Conservation (phyloP, 345 rosid species). For the Salix caprea region DNA sequence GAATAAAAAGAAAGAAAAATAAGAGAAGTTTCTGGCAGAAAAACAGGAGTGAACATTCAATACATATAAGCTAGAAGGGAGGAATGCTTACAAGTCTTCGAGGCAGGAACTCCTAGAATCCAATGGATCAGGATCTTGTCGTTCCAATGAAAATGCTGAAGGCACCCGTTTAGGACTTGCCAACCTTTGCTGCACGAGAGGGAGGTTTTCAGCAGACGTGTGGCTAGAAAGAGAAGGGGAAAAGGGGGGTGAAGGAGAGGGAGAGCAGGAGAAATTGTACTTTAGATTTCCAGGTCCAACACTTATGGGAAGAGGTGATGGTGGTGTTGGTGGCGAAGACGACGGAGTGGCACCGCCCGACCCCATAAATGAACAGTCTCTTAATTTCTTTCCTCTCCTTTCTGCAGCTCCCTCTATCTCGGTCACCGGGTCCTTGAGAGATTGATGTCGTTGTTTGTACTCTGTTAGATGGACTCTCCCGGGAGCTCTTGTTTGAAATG, state of each 20-base stretch:
- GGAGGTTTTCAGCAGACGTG: conserved; percentile 36
- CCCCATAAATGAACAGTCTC: not conserved
- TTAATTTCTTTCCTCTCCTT: not conserved
- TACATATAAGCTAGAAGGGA: no score
- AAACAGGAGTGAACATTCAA: not conserved
- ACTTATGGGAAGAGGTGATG: conserved; percentile 60
- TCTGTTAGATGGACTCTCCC: conserved; percentile 1
- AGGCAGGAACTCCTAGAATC: conserved; percentile 34
- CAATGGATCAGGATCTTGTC: conserved; percentile 1
- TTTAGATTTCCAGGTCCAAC: conserved; percentile 43
- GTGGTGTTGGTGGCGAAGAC: conserved; percentile 52
- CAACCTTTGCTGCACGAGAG: conserved; percentile 27
- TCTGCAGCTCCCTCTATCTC: no score
- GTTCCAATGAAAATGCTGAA: conserved; percentile 39
- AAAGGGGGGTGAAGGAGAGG: conserved; percentile 49
- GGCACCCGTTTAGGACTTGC: conserved; percentile 12
- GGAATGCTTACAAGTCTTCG: conserved; percentile 40
- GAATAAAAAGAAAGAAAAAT: not conserved
- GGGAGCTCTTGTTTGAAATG: conserved; percentile 17
- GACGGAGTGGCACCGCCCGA: conserved; percentile 22
- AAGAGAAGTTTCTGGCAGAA: not conserved
- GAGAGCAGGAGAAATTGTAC: conserved; percentile 39
- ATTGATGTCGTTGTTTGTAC: not conserved
- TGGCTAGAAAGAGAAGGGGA: conserved; percentile 30
- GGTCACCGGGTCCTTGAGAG: not conserved